These are phyloP conservation scores for Acanthamoeba triangularis DNA, from an alignment of 208 protist genomes.

Conservation along the genomic window DNA sequence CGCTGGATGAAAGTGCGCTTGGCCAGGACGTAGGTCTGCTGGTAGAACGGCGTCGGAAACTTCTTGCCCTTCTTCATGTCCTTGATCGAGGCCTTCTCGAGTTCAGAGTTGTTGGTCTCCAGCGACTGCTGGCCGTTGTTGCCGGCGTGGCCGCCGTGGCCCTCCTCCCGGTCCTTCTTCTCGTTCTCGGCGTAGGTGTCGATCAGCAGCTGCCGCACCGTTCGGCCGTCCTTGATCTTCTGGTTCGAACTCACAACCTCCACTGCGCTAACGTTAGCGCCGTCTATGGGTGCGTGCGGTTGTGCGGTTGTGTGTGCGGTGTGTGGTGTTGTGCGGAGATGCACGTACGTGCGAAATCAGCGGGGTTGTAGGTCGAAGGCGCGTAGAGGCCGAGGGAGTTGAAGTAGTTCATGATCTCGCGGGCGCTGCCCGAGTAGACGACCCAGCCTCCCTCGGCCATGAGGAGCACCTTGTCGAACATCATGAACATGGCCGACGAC, in stretches of 20 bases:
- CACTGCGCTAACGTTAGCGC: not conserved
- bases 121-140: not conserved
- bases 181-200: slow-evolving; percentile 26
- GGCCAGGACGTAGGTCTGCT: slow-evolving; percentile 73
- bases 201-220: slow-evolving; percentile 48
- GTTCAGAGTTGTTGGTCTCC: not conserved
- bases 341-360: slow-evolving; percentile 76
- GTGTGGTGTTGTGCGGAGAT: not conserved
- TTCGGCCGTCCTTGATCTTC: slow-evolving; percentile 41
- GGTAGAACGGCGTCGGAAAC: slow-evolving; percentile 64
- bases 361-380: slow-evolving; percentile 70
- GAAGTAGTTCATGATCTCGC: slow-evolving; percentile 48
- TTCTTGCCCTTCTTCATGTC: not conserved
- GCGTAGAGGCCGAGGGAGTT: not conserved
- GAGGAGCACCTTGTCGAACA: slow-evolving; percentile 80
- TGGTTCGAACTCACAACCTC: slow-evolving; percentile 14
- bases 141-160: not conserved
- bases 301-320: not conserved
- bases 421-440: slow-evolving; percentile 9
- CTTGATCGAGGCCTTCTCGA: not conserved
- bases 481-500: slow-evolving; percentile 90
- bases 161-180: not conserved
- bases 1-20: slow-evolving; percentile 79
- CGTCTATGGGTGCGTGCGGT: not conserved
- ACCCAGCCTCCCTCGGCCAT: slow-evolving; percentile 55